Conservation (phyloP, 345 rosid species). For the Dipteronia sinensis region DNA sequence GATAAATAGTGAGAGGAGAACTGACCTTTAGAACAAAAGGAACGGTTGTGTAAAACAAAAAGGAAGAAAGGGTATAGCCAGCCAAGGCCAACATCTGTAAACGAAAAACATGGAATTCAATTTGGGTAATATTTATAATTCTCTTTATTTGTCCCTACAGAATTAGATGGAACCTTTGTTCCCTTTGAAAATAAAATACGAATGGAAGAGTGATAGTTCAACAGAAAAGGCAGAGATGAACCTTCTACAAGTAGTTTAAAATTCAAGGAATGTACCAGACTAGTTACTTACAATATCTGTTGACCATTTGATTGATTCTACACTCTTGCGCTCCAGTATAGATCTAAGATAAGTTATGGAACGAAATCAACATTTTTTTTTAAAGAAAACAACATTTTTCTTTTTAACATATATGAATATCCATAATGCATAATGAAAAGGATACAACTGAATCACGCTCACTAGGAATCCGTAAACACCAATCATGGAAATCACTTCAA, state of each 20-base stretch:
- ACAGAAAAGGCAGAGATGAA: not conserved
- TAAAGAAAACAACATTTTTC: too few species aligned
- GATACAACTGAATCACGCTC: slow-evolving; percentile 52
- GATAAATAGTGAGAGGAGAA: not conserved
- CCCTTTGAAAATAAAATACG: not conserved
- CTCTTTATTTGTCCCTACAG: too few species aligned
- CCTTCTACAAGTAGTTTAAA: not conserved
- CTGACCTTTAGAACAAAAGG: slow-evolving; percentile 57
- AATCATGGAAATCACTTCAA: slow-evolving; percentile 58
- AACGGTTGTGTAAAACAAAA: slow-evolving; percentile 41
- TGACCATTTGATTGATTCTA: slow-evolving; percentile 52
- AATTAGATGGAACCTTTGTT: too few species aligned
- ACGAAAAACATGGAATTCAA: not conserved
- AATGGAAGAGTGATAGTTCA: not conserved
- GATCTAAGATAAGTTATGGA: slow-evolving; percentile 47
- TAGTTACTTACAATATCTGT: slow-evolving; percentile 43
- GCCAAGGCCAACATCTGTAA: slow-evolving; percentile 46
- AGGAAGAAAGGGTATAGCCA: slow-evolving; percentile 39
- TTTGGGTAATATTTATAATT: not conserved
- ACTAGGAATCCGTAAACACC: slow-evolving; percentile 51
- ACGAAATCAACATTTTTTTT: not conserved
- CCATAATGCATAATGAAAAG: slow-evolving; percentile 8
- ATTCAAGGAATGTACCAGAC: not conserved
- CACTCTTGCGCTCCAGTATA: slow-evolving; percentile 39
- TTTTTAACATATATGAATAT: not conserved